Conservation (phyloP, 257 asterid genomes). For the Jaltomata sinuosa region DNA sequence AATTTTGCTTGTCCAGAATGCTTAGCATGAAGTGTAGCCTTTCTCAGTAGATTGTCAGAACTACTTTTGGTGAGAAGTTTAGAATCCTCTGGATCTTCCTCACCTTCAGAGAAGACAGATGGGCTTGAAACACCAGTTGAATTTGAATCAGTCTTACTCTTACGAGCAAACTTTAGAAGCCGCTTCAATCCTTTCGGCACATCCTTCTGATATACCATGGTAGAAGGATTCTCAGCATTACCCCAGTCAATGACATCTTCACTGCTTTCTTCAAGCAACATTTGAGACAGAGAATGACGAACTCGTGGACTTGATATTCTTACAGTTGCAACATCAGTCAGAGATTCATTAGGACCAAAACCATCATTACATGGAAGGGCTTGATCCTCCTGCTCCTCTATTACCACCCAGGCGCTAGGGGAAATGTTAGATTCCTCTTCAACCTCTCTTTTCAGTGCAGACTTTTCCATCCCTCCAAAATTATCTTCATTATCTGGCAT, state of each 20-base stretch:
- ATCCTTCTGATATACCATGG: constrained; percentile 67
- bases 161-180: constrained; percentile 88
- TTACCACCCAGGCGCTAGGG: constrained; percentile 95
- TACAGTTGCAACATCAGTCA: constrained; percentile 31
- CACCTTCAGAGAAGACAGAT: constrained; percentile 84
- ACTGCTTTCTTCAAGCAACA: constrained; percentile 91
- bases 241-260: constrained; percentile 91
- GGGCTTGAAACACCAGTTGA: constrained; percentile 79
- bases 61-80: constrained; percentile 41
- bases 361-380: constrained; percentile 22
- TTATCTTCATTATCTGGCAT: constrained; percentile 7
- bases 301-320: constrained; percentile 69
- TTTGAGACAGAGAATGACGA: constrained; percentile 95
- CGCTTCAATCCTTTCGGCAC: constrained; percentile 94
- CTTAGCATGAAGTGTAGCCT: constrained; percentile 61
- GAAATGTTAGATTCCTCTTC: constrained; percentile 70
- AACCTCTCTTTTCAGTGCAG: constrained; percentile 25
- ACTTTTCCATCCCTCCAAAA: constrained; percentile 18
- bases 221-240: constrained; percentile 83
- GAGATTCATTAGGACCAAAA: constrained; percentile 31
- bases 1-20: constrained; percentile 21
- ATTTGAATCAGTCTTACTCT: constrained; percentile 71
- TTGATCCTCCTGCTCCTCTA: constrained; percentile 63
- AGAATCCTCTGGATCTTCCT: constrained; percentile 80
- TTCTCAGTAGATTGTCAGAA: constrained; percentile 66